phyloP scores from a whole-genome alignment of 208 protist species.

The Trypanosoma avium region DNA sequence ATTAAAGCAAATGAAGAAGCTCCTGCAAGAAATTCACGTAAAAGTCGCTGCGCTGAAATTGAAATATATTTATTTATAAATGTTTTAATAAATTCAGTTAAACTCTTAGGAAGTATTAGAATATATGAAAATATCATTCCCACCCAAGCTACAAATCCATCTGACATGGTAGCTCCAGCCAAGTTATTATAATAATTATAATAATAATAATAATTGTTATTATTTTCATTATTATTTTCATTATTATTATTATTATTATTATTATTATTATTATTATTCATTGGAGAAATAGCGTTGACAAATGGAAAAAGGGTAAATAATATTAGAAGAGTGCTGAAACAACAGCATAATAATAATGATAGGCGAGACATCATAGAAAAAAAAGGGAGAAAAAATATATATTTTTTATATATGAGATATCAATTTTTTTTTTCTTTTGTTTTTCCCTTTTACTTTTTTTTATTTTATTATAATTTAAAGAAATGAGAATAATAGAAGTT shows the following conservation, averaged over 20 bases:
- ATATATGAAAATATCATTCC: not conserved
- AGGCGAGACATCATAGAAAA: not conserved
- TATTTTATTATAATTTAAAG: not conserved
- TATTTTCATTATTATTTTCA: too few relatives aligned
- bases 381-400: not conserved
- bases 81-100: not conserved
- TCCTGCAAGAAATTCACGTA: slow-evolving; percentile 34
- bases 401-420: not conserved
- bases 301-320: too few relatives aligned
- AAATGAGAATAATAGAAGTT: not conserved
- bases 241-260: too few relatives aligned
- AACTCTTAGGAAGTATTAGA: not conserved
- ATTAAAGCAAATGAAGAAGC: slow-evolving; percentile 41
- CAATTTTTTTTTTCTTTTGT: not conserved
- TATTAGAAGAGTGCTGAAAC: too few relatives aligned
- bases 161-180: not conserved
- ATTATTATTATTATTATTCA: too few relatives aligned
- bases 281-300: too few relatives aligned
- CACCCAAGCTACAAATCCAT: not conserved
- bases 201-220: too few relatives aligned
- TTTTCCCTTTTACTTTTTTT: not conserved
- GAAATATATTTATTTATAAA: too few relatives aligned
- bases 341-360: not conserved
- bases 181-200: not conserved
- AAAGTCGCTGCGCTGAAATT: not conserved